Conservation (phyloP, 2,329 filamentous ascomycete genomes). For the Myriangium duriaei region DNA sequence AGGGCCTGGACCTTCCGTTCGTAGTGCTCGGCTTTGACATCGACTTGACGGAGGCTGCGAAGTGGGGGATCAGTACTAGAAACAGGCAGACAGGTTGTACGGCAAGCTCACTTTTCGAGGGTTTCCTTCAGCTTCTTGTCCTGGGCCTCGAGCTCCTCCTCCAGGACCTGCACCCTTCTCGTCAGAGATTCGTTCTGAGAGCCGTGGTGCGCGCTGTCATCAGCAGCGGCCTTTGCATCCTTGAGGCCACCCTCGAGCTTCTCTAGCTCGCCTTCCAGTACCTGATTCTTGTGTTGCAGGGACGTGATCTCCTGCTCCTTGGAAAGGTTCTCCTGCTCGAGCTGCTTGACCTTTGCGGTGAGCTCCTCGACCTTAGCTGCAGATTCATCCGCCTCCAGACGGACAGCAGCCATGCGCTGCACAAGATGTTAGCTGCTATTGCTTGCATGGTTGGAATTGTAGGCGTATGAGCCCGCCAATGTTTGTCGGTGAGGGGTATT, state of each 20-base stretch:
- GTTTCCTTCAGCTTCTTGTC: conserved; percentile 94
- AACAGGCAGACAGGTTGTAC: conserved; percentile 11
- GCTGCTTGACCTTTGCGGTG: conserved; percentile 69
- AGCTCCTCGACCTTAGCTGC: conserved; percentile 74
- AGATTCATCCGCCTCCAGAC: conserved; percentile 83
- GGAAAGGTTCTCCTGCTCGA: conserved; percentile 81
- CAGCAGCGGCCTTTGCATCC: conserved; percentile 76
- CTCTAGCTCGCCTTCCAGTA: conserved; percentile 83
- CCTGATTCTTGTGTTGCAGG: conserved; percentile 84
- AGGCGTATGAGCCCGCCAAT: conserved; percentile 19
- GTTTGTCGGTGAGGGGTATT: conserved; percentile 15
- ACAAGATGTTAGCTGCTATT: conserved; percentile 16
- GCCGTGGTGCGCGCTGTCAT: conserved; percentile 69
- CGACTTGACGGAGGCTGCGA: conserved; percentile 92
- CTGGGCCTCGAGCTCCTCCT: conserved; percentile 94
- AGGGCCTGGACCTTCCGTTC: conserved; percentile 98
- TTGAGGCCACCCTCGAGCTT: conserved; percentile 76
- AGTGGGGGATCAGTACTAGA: too few relatives aligned
- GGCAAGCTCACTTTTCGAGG: conserved; percentile 79
- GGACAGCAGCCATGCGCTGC: conserved; percentile 91
- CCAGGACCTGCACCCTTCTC: conserved; percentile 85
- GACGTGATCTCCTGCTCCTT: conserved; percentile 99
- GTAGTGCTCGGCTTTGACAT: conserved; percentile 98
- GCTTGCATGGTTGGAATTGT: not conserved
- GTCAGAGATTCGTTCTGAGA: conserved; percentile 85